Base-by-base conservation (phyloP, 2,329 filamentous ascomycete species). In the Apiospora koreana region DNA sequence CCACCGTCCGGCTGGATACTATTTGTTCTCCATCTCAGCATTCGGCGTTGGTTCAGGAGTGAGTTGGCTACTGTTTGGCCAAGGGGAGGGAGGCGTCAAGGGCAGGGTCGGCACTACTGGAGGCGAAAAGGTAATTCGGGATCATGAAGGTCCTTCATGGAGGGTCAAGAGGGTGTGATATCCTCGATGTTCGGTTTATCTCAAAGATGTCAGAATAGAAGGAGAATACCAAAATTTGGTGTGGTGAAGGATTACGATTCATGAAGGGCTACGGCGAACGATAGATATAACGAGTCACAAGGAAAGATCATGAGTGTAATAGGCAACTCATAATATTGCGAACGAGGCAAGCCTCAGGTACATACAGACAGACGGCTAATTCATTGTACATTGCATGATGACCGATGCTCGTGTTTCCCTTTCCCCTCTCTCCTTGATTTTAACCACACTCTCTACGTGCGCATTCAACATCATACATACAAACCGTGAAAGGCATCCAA, bases 211-310 rank as follows among this genome's bases (percentile, higher is more conserved):
- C 18, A n/a, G 31, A 62, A 21, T 38, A 62, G 3, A 3, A 12
- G 18, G 28, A 35, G 21, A 62, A 35, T 14, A 35, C 28, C 21
- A 38, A 62, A 38, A 10, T 54, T 8, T 10, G 54, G 31, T n/a
- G 54, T 58, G 54, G 38, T 62, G 31, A n/a, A 62, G 54, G 54
- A 38, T 14, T 62, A 62, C 31, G 54, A 62, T 62, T 62, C 18
- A 62, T 31, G 54, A 38, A 58, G 31, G 16, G 21, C 28, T 21
- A 58, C 28, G 28, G 35, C 14, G 25, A 31, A 18, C 35, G 10
- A 50, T 23, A 50, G 48, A 35, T 9, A 4, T 28, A 31, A 35
- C 7, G 50, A 10, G 50, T 31, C 50, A 31, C 18, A 21, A 21
- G 28, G 18, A 35, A 21, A 25, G 18, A 35, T 35, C 18, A 35